A percentile compares a stretch with the other conserved stretches of the same genome.
Conservation (phyloP, 2,329 filamentous ascomycete species). For the Curvularia lunata region DNA sequence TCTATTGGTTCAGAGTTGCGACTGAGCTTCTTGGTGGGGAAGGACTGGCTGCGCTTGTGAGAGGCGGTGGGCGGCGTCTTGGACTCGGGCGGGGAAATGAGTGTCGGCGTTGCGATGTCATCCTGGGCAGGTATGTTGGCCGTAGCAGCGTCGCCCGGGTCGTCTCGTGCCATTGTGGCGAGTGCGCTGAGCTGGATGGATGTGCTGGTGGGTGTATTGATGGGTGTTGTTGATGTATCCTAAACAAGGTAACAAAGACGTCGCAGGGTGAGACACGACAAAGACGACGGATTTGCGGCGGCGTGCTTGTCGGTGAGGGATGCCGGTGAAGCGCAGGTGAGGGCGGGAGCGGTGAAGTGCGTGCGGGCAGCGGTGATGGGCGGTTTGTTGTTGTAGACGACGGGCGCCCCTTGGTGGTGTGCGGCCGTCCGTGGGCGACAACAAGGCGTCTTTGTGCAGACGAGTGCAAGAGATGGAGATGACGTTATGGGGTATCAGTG, state of each 20-base stretch:
- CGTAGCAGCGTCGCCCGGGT: slow-evolving; percentile 21
- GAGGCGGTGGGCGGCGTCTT: slow-evolving; percentile 65
- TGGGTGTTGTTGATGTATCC: slow-evolving; percentile 3
- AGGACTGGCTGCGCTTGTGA: slow-evolving; percentile 55
- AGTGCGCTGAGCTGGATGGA: slow-evolving; percentile 14
- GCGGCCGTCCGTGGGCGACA: slow-evolving; percentile 21
- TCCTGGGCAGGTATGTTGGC: slow-evolving; percentile 30
- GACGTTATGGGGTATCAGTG: slow-evolving; percentile 14
- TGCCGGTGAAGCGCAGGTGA: slow-evolving; percentile 13
- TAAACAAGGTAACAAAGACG: slow-evolving; percentile 1
- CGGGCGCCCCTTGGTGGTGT: slow-evolving; percentile 19
- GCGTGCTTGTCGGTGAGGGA: slow-evolving; percentile 5
- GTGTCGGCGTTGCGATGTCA: slow-evolving; percentile 52
- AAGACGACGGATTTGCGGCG: background rate
- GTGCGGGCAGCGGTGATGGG: slow-evolving; percentile 26
- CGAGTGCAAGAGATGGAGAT: slow-evolving; percentile 13
- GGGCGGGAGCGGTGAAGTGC: slow-evolving; percentile 17
- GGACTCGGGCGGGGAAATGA: slow-evolving; percentile 63
- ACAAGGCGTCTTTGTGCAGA: slow-evolving; percentile 17
- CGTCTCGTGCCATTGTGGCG: slow-evolving; percentile 29
- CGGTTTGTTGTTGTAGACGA: slow-evolving; percentile 21
- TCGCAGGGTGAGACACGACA: slow-evolving; percentile 6
- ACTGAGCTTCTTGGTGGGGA: slow-evolving; percentile 35
- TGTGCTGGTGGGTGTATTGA: slow-evolving; percentile 1
- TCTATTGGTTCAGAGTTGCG: slow-evolving; percentile 63